Evolutionary conservation across 768 basidiomycete species (phyloP).

Genomic region (Serendipita sp.): DNA sequence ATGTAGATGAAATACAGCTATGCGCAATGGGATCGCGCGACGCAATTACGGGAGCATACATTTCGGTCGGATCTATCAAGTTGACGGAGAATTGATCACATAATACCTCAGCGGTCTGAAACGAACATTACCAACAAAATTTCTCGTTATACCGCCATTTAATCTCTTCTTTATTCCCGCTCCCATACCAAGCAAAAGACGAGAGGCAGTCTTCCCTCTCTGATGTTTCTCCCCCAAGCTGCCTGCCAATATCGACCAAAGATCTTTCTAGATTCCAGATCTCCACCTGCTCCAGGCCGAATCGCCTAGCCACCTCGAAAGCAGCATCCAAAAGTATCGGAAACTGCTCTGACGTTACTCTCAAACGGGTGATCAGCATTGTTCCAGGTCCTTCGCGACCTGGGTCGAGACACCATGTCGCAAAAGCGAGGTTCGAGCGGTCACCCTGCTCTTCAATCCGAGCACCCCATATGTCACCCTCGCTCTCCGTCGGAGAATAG

Average conservation of each 20-base stretch:
- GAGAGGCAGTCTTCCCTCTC: slow-evolving; percentile 26
- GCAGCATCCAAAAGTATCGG: slow-evolving; percentile 21
- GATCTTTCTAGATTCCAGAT: slow-evolving; percentile 29
- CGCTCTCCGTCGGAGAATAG: slow-evolving; percentile 6
- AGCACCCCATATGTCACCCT: slow-evolving; percentile 19
- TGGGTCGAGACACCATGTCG: slow-evolving; percentile 31
- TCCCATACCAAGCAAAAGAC: slow-evolving; percentile 35
- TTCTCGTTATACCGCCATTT: slow-evolving; percentile 36
- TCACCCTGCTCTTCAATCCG: slow-evolving; percentile 4
- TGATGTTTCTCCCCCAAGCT: slow-evolving; percentile 19
- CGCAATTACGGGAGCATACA: slow-evolving; percentile 40
- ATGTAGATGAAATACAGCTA: slow-evolving; percentile 40
- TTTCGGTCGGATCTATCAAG: slow-evolving; percentile 17
- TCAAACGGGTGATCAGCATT: slow-evolving; percentile 31
- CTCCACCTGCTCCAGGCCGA: slow-evolving; percentile 26
- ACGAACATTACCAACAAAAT: slow-evolving; percentile 13
- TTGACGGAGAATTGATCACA: not conserved
- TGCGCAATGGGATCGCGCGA: slow-evolving; percentile 59
- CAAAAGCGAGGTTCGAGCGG: slow-evolving; percentile 16
- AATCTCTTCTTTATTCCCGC: slow-evolving; percentile 19
- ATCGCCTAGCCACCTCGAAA: slow-evolving; percentile 20
- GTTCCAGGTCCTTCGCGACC: slow-evolving; percentile 17
- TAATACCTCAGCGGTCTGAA: too few species aligned
- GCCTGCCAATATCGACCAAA: slow-evolving; percentile 17
- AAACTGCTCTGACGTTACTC: slow-evolving; percentile 19